A percentile compares a stretch with the other conserved stretches of the same genome.
These are phyloP conservation scores for Styphnolobium japonicum DNA, from an alignment of 306 rosid species.

Conservation along the genomic window DNA sequence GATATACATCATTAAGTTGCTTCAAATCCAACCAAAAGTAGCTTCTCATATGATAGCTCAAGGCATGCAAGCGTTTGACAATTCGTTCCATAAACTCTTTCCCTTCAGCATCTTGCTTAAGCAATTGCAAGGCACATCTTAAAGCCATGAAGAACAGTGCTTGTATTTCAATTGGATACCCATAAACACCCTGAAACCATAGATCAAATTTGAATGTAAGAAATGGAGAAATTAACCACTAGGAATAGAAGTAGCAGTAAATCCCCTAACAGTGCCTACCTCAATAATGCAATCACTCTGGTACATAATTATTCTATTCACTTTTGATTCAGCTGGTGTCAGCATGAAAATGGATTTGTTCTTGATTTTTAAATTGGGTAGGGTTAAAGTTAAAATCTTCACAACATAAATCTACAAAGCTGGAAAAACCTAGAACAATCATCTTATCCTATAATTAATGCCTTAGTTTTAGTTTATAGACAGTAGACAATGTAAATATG, in stretches of 20 bases:
- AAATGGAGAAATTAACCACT: not conserved
- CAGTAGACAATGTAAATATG: not conserved
- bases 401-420: not conserved
- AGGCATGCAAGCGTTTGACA: constrained; percentile 69
- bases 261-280: not conserved
- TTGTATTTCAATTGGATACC: constrained; percentile 94
- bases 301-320: not conserved
- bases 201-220: constrained; percentile 14
- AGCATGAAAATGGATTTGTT: not conserved
- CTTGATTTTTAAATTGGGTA: not conserved
- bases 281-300: no score
- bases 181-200: constrained; percentile 83
- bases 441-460: not conserved
- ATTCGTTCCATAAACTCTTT: constrained; percentile 71
- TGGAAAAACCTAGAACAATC: not conserved
- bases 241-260: not conserved
- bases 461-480: not conserved
- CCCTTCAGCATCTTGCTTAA: constrained; percentile 83
- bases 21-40: constrained; percentile 89
- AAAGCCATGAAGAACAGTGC: constrained; percentile 96
- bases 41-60: constrained; percentile 81
- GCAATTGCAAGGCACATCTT: constrained; percentile 81
- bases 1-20: constrained; percentile 81
- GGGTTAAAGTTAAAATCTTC: not conserved
- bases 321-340: not conserved